Evolutionary conservation across 2,329 filamentous ascomycete species (phyloP).

Genomic region (Cercospora zeae-maydis): DNA sequence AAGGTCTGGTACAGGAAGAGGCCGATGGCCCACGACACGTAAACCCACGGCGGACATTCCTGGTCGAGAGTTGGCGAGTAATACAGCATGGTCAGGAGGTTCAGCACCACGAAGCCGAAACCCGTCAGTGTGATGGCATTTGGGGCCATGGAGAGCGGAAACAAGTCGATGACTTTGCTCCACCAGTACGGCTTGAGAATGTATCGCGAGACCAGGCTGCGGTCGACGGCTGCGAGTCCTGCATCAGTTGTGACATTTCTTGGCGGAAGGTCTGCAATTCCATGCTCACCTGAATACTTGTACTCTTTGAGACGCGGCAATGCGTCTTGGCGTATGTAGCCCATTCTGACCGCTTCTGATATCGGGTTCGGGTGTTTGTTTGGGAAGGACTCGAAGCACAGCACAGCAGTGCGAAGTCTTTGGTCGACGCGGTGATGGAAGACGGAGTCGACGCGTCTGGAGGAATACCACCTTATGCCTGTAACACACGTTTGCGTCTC

Average conservation of each 20-base stretch:
- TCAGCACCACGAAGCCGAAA: conserved; percentile 83
- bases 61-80: conserved; percentile 92
- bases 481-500: background rate
- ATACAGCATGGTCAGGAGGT: conserved; percentile 89
- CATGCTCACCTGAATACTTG: conserved; percentile 62
- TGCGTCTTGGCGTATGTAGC: conserved; percentile 90
- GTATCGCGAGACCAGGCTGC: conserved; percentile 84
- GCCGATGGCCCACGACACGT: conserved; percentile 83
- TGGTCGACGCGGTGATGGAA: background rate
- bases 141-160: conserved; percentile 89
- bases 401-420: background rate
- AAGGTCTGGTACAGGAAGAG: conserved; percentile 97
- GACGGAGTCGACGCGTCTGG: background rate
- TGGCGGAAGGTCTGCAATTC: background rate
- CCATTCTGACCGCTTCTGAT: conserved; percentile 55
- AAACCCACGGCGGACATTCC: conserved; percentile 93
- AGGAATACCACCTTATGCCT: background rate
- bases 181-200: conserved; percentile 97
- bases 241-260: background rate
- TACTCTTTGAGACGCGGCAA: conserved; percentile 87
- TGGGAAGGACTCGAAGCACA: background rate
- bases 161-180: conserved; percentile 87
- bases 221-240: conserved; percentile 64
- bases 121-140: conserved; percentile 79
- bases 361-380: background rate